Base-by-base conservation (phyloP, 2,329 filamentous ascomycete species). In the Botrytis elliptica region DNA sequence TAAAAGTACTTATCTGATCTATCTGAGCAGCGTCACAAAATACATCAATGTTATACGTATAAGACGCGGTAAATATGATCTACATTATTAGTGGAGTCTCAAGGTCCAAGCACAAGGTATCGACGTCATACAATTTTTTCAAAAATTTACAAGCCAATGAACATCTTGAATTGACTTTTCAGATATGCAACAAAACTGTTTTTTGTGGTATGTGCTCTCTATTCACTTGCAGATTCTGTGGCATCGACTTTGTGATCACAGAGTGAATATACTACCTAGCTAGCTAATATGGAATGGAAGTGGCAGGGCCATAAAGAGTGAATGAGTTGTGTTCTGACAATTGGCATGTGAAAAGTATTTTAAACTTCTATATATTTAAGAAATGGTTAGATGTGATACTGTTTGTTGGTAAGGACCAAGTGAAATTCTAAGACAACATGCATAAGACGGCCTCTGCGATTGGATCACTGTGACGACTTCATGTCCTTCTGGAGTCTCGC, bases 371-470 rank as follows among this genome's bases (percentile, higher is more conserved):
- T n/a, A 18, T 18, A 2, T 57, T 33, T 57, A 57, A 29, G n/a
- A 57, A 7, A 18, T 14, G 7, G 3, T 7, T 57, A 29, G 52
- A 18, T n/a, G 49, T 55, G 25, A 25, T 25, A n/a, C 10, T 0
- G 9, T 42, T 52, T 52, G 22, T n/a, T 25, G 22, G 10, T 25
- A 38, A 22, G 9, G 18, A 38, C 4, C 14, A 22, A n/a, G 2
- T 4, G 7, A 62, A 7, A 14, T 6, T 5, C 5, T 12, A 52
- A 55, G n/a, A 12, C 49, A 36, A 3, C 4, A n/a, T 4, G 22
- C 16, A 0, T 6, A 29, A 18, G 52, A 2, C n/a, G 3, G n/a
- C 1, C 1, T 18, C 60, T 42, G 12, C 4, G 16, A 18, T 8
- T 40, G 12, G 22, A n/a, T 22, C 12, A 25, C 3, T 38, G 44